phyloP scores from a whole-genome alignment of 345 rosid genomes.

The Citrus inodora region DNA sequence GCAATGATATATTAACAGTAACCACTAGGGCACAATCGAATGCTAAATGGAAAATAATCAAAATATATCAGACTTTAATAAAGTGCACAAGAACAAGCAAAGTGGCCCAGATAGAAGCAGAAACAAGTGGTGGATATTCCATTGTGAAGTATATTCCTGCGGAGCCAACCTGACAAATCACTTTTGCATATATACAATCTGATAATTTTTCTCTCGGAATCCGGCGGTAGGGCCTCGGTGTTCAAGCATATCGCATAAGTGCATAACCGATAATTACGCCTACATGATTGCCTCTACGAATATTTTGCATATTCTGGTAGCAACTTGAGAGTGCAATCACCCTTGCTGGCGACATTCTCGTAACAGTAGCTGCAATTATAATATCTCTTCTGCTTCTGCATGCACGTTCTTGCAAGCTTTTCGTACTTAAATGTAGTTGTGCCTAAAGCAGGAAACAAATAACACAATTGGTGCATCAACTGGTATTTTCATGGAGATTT shows the following conservation, averaged over 20 bases:
- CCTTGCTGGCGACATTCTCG: neutral
- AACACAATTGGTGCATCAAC: neutral
- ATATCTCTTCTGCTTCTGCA: too few relatives aligned
- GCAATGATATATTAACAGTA: neutral
- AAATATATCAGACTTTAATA: neutral
- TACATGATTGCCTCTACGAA: conserved; percentile 21
- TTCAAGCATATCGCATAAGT: conserved; percentile 7
- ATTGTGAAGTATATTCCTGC: neutral
- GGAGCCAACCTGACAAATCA: neutral
- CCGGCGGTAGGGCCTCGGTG: conserved; percentile 23
- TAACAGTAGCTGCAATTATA: neutral
- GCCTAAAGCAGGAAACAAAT: neutral
- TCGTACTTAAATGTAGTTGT: neutral
- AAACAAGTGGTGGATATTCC: neutral
- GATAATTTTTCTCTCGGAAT: too few relatives aligned
- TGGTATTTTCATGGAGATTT: neutral
- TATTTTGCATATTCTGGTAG: too few relatives aligned
- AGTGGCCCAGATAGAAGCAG: neutral
- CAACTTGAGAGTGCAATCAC: neutral
- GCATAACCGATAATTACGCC: conserved; percentile 19
- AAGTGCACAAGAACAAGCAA: neutral
- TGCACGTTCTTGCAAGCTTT: neutral
- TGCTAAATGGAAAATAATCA: neutral
- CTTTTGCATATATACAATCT: neutral
- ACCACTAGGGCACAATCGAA: neutral